Base-by-base conservation (phyloP, 192 early-diverging fungal genomes). In the Coemansia sp. region DNA sequence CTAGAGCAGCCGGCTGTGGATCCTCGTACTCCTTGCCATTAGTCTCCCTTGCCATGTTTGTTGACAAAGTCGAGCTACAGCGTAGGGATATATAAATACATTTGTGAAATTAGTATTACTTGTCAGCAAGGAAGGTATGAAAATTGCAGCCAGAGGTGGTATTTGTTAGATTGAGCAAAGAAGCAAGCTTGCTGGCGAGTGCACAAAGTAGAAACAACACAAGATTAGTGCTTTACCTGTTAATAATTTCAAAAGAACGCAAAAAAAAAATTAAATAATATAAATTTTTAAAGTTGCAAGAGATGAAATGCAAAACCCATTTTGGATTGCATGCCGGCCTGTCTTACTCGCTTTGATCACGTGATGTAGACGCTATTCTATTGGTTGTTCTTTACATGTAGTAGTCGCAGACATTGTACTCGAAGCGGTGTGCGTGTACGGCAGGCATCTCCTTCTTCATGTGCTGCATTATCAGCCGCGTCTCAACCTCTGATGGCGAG, bases 371-470 rank as follows among this genome's bases (percentile, higher is more conserved):
- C 13, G 16, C 1, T 43, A 44, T 44, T 44, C 2, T 13, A 44
- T 44, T 44, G 26, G 1, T 26, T 26, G 1, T 2, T 26, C 42
- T 14, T 13, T 26, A 64, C 26, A 62, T 58, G 35, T 80, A 80
- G 50, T 47, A 82, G 47, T 77, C 75, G 43, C 16, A 63, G 14
- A 75, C 67, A 23, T 66, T 82, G 69, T 82, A 82, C 68, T 82
- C 80, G 47, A 82, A 82, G 38, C 80, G 75, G 46, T 82, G 80
- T 9, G 68, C 72, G 42, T 62, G 61, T 42, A 66, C 72, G 21
- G 62, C 62, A 23, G 80, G 72, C 80, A 82, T 77, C 59, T 82
- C 75, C 63, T 82, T 82, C 32, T 64, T 49, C 75, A 77, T 77
- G 63, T 77, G 70, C 68, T 82, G 80, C 68, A 71, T 23, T 9